A percentile compares a stretch with the other conserved stretches of the same genome.
These are phyloP conservation scores for Citeromyces hawaiiensis DNA, from an alignment of 1,139 yeast species.

Conservation along the genomic window DNA sequence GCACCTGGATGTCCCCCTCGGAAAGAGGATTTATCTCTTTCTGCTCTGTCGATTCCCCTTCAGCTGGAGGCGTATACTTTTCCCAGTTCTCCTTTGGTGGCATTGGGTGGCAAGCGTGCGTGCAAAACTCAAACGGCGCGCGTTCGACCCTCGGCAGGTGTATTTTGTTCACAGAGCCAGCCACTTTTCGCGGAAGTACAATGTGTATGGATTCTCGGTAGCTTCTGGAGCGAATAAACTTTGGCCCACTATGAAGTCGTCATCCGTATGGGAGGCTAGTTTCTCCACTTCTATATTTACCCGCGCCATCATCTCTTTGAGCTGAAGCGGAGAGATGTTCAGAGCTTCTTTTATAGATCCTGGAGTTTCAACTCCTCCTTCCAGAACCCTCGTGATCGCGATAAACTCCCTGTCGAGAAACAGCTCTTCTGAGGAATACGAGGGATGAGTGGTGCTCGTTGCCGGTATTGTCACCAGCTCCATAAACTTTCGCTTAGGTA, in stretches of 20 bases:
- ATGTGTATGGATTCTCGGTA: neutral
- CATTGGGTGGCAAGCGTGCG: constrained; percentile 23
- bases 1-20: constrained; percentile 94
- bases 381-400: constrained; percentile 32
- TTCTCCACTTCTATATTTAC: neutral
- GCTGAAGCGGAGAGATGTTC: neutral
- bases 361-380: constrained; percentile 6
- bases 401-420: constrained; percentile 33
- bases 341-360: neutral
- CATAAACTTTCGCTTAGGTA: constrained; percentile 44
- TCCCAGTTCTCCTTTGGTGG: constrained; percentile 96
- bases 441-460: constrained; percentile 15
- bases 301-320: constrained; percentile 7
- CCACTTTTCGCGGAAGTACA: neutral
- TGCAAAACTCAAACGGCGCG: neutral
- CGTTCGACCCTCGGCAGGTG: neutral
- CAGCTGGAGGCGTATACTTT: constrained; percentile 78
- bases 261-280: neutral
- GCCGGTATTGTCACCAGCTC: constrained; percentile 25
- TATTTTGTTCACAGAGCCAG: neutral
- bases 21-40: constrained; percentile 79
- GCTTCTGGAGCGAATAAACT: neutral
- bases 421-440: constrained; percentile 13
- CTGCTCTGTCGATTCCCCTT: constrained; percentile 40
- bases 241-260: neutral